Evolutionary conservation across 108 stramenopile genomes (phyloP).

Genomic region (Stephanodiscus minutulus): DNA sequence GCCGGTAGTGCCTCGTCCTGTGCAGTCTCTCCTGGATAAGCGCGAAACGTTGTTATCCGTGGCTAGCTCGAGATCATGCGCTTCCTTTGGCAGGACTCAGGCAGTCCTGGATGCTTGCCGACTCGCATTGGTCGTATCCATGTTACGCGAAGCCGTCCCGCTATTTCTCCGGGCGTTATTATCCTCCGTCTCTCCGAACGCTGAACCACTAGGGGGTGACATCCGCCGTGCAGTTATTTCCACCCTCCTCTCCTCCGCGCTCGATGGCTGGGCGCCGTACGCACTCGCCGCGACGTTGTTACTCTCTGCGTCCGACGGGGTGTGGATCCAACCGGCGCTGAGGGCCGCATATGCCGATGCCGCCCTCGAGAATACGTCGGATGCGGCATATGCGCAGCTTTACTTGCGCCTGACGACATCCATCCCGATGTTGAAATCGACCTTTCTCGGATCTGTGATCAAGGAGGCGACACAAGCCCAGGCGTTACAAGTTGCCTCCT

Average conservation of each 20-base stretch:
- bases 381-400: conserved; percentile 68
- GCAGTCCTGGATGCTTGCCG: conserved; percentile 54
- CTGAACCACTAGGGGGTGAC: too few species aligned
- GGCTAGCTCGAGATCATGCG: conserved; percentile 20
- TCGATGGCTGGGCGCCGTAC: conserved; percentile 64
- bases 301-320: conserved; percentile 33
- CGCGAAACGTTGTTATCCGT: conserved; percentile 38
- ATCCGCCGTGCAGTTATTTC: conserved; percentile 23
- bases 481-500: conserved; percentile 50
- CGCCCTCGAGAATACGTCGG: conserved; percentile 43
- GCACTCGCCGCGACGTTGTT: conserved; percentile 62
- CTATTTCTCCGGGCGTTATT: conserved; percentile 23
- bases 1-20: conserved; percentile 28
- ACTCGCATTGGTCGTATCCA: conserved; percentile 49
- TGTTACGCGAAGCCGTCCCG: conserved; percentile 40
- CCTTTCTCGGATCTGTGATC: conserved; percentile 35
- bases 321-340: conserved; percentile 45
- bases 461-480: conserved; percentile 46
- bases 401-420: conserved; percentile 70
- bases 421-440: conserved; percentile 40
- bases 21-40: conserved; percentile 37
- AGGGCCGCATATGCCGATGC: conserved; percentile 32
- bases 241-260: conserved; percentile 22
- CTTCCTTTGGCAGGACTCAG: conserved; percentile 54
- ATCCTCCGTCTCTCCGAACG: too few species aligned